A percentile compares a stretch with the other conserved stretches of the same genome.
These are phyloP conservation scores for Cryptococcus floricola DNA, from an alignment of 1,284 basidiomycete genomes.

Conservation along the genomic window DNA sequence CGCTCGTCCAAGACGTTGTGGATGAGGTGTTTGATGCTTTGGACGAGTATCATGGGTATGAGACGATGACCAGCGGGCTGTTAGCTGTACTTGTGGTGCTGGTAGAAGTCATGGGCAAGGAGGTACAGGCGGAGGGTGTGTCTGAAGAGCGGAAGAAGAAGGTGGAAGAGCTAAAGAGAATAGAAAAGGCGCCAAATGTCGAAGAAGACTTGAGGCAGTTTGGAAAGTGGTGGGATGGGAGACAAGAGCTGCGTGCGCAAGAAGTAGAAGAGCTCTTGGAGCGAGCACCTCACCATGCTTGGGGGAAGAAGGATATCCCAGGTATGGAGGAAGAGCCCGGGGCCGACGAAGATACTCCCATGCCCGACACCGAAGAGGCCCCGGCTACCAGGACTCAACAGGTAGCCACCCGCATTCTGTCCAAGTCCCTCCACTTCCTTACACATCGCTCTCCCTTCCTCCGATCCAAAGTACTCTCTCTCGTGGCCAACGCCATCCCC, in stretches of 20 bases:
- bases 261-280: slow-evolving; percentile 56
- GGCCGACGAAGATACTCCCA: slow-evolving; percentile 44
- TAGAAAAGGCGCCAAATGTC: slow-evolving; percentile 38
- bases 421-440: slow-evolving; percentile 80
- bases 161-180: slow-evolving; percentile 43
- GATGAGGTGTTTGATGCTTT: slow-evolving; percentile 92
- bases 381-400: slow-evolving; percentile 66
- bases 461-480: slow-evolving; percentile 69
- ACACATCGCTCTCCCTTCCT: slow-evolving; percentile 80
- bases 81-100: slow-evolving; percentile 73
- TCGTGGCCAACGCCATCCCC: slow-evolving; percentile 67
- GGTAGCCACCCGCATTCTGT: slow-evolving; percentile 75
- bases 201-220: slow-evolving; percentile 52
- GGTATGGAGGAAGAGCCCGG: slow-evolving; percentile 32
- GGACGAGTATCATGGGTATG: slow-evolving; percentile 89
- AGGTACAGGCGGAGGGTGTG: slow-evolving; percentile 53
- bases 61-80: slow-evolving; percentile 49
- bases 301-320: slow-evolving; percentile 28
- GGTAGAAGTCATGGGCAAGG: slow-evolving; percentile 74
- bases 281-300: slow-evolving; percentile 57
- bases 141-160: slow-evolving; percentile 24
- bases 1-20: slow-evolving; percentile 81
- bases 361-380: slow-evolving; percentile 49
- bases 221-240: slow-evolving; percentile 61
- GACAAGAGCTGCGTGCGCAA: slow-evolving; percentile 47